Conservation (phyloP, 768 basidiomycete species). For the Pholiota microspora region DNA sequence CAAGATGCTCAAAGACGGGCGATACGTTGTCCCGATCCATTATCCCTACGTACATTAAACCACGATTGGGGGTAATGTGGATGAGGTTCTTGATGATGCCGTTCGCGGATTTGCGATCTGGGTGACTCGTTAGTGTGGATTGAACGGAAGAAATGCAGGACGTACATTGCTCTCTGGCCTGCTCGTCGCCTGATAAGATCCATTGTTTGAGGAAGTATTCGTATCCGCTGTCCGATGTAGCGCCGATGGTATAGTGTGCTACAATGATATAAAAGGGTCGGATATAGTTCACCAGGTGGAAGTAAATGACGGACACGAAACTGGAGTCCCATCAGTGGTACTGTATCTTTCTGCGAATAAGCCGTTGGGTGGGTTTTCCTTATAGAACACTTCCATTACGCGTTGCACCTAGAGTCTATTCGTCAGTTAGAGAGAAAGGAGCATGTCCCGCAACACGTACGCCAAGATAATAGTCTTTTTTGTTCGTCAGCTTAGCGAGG, state of each 20-base stretch:
- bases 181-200: conserved; percentile 48
- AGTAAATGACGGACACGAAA: conserved; percentile 21
- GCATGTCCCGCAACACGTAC: conserved; percentile 15
- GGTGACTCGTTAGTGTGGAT: background rate
- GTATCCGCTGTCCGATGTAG: conserved; percentile 60
- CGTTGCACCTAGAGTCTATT: conserved; percentile 27
- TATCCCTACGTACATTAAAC: conserved; percentile 66
- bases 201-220: conserved; percentile 71
- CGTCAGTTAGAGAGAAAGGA: background rate
- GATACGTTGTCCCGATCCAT: conserved; percentile 29
- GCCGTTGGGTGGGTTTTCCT: conserved; percentile 27
- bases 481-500: conserved; percentile 63
- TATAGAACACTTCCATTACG: conserved; percentile 37
- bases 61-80: conserved; percentile 53
- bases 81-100: conserved; percentile 58
- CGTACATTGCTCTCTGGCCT: conserved; percentile 53
- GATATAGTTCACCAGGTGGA: background rate
- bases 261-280: background rate
- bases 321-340: conserved; percentile 21
- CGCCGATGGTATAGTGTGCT: conserved; percentile 53
- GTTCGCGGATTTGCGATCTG: conserved; percentile 50
- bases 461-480: conserved; percentile 45
- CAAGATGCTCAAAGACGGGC: conserved; percentile 60
- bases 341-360: conserved; percentile 34
- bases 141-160: background rate